Percentiles rank a stretch among this genome's conserved stretches.
phyloP scores from a whole-genome alignment of 176 grass and related monocot species.

The Rhynchospora breviuscula region DNA sequence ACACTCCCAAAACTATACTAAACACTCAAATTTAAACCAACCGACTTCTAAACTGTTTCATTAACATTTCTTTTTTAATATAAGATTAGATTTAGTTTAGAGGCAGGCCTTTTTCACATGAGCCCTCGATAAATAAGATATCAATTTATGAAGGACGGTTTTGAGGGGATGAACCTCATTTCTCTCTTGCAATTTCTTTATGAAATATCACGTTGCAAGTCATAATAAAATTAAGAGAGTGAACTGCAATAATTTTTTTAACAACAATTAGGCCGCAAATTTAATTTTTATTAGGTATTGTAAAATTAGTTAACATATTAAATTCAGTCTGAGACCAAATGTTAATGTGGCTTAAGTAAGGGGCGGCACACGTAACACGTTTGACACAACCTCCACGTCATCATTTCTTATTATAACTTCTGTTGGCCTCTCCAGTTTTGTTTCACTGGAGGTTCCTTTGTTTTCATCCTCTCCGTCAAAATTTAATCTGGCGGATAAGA shows the following conservation, averaged over 20 bases:
- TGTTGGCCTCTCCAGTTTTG: neutral
- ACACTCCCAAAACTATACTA: no score
- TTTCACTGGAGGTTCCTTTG: neutral
- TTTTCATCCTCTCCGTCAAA: neutral
- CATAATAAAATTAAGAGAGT: slow-evolving; percentile 9
- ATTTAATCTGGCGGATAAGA: no score
- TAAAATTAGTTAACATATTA: slow-evolving; percentile 20
- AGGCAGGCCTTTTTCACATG: slow-evolving; percentile 2
- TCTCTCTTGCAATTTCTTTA: slow-evolving; percentile 26
- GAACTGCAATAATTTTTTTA: neutral
- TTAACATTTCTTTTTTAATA: neutral
- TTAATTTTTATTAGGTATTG: neutral
- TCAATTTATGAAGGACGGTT: neutral
- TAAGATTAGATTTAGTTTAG: neutral
- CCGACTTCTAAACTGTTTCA: slow-evolving; percentile 26
- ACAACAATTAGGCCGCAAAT: neutral
- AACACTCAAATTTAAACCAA: slow-evolving; percentile 44
- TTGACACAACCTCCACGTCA: slow-evolving; percentile 37
- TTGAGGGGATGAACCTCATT: neutral
- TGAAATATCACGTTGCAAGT: slow-evolving; percentile 22
- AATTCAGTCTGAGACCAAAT: neutral
- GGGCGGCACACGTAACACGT: slow-evolving; percentile 25
- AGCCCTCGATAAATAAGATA: slow-evolving; percentile 11
- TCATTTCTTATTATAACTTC: neutral
- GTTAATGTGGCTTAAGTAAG: slow-evolving; percentile 33